A percentile compares a stretch with the other conserved stretches of the same genome.
phyloP scores from a whole-genome alignment of 2,329 filamentous ascomycete genomes.

The Fonsecaea monophora region DNA sequence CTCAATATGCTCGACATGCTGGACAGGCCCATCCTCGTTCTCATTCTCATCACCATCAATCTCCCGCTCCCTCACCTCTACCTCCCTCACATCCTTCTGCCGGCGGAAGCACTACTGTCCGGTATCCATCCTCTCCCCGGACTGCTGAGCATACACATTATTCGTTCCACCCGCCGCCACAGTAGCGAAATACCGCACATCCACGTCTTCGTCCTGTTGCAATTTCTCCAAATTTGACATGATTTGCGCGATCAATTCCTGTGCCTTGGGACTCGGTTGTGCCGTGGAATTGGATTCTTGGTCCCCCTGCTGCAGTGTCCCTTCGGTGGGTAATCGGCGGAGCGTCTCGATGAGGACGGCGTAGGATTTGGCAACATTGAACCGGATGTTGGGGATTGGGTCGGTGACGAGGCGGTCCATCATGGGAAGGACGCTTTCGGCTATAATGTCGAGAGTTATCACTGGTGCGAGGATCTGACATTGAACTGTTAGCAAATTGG shows the following conservation, averaged over 20 bases:
- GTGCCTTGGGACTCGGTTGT: slow-evolving; percentile 71
- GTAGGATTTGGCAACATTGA: slow-evolving; percentile 99
- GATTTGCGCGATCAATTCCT: slow-evolving; percentile 83
- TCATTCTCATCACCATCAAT: slow-evolving; percentile 7
- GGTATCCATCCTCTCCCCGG: slow-evolving; percentile 51
- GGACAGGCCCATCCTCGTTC: not conserved
- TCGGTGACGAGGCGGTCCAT: slow-evolving; percentile 91
- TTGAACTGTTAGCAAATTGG: slow-evolving; percentile 41
- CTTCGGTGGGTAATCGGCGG: slow-evolving; percentile 85
- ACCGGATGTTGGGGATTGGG: slow-evolving; percentile 97
- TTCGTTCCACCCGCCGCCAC: slow-evolving; percentile 71
- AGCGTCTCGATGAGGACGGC: slow-evolving; percentile 87
- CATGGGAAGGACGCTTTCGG: slow-evolving; percentile 92
- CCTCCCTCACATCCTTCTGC: slow-evolving; percentile 8
- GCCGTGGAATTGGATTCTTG: slow-evolving; percentile 69
- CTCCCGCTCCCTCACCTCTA: slow-evolving; percentile 19
- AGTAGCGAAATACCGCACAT: slow-evolving; percentile 96
- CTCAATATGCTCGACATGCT: slow-evolving; percentile 5
- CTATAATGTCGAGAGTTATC: slow-evolving; percentile 90
- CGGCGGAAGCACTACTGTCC: slow-evolving; percentile 33
- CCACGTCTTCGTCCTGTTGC: slow-evolving; percentile 95
- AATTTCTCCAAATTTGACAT: slow-evolving; percentile 91
- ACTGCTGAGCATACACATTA: slow-evolving; percentile 52
- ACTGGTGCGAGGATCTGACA: slow-evolving; percentile 87
- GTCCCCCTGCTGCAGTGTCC: slow-evolving; percentile 83